Evolutionary conservation across 345 rosid species (phyloP).

Genomic region (Luvunga scandens): DNA sequence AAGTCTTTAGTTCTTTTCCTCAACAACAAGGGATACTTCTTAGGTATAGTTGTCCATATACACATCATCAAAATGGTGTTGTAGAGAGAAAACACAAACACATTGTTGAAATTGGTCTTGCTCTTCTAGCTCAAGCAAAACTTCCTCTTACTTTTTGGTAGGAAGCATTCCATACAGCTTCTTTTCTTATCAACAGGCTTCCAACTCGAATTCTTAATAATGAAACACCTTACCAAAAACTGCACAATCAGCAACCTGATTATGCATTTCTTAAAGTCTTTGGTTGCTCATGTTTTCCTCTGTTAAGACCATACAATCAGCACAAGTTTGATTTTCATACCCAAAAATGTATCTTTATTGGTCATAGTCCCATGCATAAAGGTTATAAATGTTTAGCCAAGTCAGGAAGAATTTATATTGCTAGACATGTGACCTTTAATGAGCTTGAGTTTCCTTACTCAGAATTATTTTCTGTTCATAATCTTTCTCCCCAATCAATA

Average conservation of each 20-base stretch:
- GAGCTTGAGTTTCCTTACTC: neutral
- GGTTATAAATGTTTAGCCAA: neutral
- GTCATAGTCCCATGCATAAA: neutral
- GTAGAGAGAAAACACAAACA: neutral
- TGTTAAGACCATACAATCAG: neutral
- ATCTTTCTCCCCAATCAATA: too few relatives aligned
- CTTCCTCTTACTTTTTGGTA: neutral
- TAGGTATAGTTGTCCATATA: neutral
- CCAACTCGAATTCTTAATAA: too few relatives aligned
- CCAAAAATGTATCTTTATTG: neutral
- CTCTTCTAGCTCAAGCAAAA: neutral
- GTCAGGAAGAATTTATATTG: neutral
- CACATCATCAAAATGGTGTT: neutral
- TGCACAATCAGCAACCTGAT: too few relatives aligned
- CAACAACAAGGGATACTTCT: neutral
- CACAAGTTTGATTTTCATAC: neutral
- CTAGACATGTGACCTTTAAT: neutral
- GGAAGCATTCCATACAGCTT: neutral
- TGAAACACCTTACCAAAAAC: too few relatives aligned
- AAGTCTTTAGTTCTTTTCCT: neutral
- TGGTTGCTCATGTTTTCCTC: neutral
- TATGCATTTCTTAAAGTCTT: too few relatives aligned
- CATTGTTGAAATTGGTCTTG: neutral
- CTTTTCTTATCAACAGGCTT: too few relatives aligned
- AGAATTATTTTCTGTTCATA: neutral